A percentile compares a stretch with the other conserved stretches of the same genome.
Conservation (phyloP, 108 stramenopile species). For the Discostella stelligeroides region DNA sequence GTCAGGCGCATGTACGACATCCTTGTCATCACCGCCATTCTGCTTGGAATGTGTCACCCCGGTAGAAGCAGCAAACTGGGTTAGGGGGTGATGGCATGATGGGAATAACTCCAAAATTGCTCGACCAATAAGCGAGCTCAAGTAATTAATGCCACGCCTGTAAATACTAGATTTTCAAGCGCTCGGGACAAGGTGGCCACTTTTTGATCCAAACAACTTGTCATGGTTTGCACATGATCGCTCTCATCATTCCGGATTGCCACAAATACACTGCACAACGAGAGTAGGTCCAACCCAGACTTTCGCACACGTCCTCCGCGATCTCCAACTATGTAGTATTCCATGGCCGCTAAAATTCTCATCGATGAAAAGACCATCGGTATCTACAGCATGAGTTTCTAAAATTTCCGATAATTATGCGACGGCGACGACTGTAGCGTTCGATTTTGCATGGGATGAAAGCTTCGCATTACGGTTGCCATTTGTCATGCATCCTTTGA, state of each 20-base stretch:
- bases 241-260: conserved; percentile 65
- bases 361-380: conserved; percentile 73
- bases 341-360: conserved; percentile 64
- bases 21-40: too few relatives aligned
- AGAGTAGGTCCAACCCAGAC: conserved; percentile 41
- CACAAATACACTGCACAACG: conserved; percentile 62
- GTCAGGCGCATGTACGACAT: too few relatives aligned
- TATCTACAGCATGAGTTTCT: conserved; percentile 85
- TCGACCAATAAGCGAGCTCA: conserved; percentile 30
- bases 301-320: conserved; percentile 23
- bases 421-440: too few relatives aligned
- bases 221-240: conserved; percentile 62
- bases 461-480: too few relatives aligned
- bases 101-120: too few relatives aligned
- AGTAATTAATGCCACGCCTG: conserved; percentile 47
- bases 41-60: too few relatives aligned
- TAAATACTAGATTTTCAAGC: conserved; percentile 47
- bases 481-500: too few relatives aligned
- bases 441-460: too few relatives aligned
- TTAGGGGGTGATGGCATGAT: too few relatives aligned
- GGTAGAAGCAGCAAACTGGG: too few relatives aligned
- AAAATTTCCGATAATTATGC: conserved; percentile 78
- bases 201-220: conserved; percentile 48
- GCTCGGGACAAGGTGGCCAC: conserved; percentile 40
- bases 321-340: conserved; percentile 65